Evolutionary conservation across 2,329 filamentous ascomycete genomes (phyloP), one percentile per base, ranked within the genome.

Genomic region (Amauroascus niger): DNA sequence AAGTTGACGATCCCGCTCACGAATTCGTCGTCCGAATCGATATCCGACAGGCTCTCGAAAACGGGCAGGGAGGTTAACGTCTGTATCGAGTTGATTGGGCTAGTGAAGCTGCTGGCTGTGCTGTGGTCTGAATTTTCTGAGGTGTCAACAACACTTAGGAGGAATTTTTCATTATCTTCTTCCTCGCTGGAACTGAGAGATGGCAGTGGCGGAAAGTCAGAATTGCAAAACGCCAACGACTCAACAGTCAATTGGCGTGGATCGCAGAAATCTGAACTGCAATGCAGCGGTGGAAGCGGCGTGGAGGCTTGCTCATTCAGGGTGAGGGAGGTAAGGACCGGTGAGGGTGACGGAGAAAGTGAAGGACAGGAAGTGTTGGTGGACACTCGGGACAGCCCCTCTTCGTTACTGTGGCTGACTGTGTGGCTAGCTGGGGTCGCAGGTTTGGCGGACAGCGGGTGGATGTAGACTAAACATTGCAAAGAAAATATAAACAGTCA

Each of bases 11-110:
- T 79, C 53, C 80, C 79, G 67, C 81, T 84, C 63, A 82, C 79
- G 64, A 94, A 88, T 67, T 93, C 88, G 78, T 94, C 88, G 64
- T 95, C 90, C 0, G 87, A 89, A 68, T 95, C 90, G 54, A 95
- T 79, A 63, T 95, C 89, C 22, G 90, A 93, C 61, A 94, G 81
- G 60, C 88, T 86, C 69, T 94, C 87, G 62, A 95, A 94, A 7
- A 78, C 76, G 24, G 86, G 84, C 28, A 93, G 77, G 22, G 79
- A 79, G 72, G 79, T 71, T 58, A 77, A 74, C 54, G 72, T 69
- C 60, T 79, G 74, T 61, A 76, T 71, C 53, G 64, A 32, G 49
- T 67, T 62, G 48, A 64, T 66, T 40, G 70, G 67, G 61, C 61
- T 72, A 65, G 63, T 71, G 65, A 70, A 70, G 14, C 65, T 63